Conservation (phyloP, 805 yeast genomes). For the Candida qinlingensis region DNA sequence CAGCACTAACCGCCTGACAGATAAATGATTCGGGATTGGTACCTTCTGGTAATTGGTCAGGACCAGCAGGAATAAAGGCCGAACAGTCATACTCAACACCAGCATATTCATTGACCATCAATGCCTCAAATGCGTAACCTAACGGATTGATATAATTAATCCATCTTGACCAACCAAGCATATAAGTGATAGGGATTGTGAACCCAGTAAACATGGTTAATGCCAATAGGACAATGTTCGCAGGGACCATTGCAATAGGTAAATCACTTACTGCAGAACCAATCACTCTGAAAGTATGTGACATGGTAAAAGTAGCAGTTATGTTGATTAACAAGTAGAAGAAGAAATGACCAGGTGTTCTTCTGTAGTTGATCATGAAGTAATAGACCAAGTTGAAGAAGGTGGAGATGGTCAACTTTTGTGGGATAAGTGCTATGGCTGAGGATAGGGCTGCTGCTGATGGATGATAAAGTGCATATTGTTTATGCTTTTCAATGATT, state of each 20-base stretch:
- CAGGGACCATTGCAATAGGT: conserved; percentile 54
- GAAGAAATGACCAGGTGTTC: conserved; percentile 52
- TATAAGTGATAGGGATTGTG: conserved; percentile 48
- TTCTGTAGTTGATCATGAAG: conserved; percentile 48
- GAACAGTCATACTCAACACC: conserved; percentile 43
- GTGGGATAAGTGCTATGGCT: conserved; percentile 53
- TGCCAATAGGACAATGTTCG: conserved; percentile 43
- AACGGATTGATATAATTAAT: conserved; percentile 56
- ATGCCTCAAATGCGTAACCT: conserved; percentile 51
- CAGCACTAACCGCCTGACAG: conserved; percentile 54
- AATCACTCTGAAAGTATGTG: conserved; percentile 49
- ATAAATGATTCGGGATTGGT: conserved; percentile 27
- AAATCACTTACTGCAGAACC: conserved; percentile 45
- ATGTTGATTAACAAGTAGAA: conserved; percentile 41
- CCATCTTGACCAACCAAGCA: conserved; percentile 66
- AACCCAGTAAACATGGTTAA: conserved; percentile 52
- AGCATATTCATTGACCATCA: conserved; percentile 53
- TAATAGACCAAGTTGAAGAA: conserved; percentile 47
- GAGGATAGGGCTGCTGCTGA: conserved; percentile 62
- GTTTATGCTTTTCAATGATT: conserved; percentile 53
- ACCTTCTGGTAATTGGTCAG: conserved; percentile 27
- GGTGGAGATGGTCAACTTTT: conserved; percentile 37
- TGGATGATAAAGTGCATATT: conserved; percentile 54
- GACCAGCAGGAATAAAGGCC: conserved; percentile 37
- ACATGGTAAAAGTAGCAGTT: conserved; percentile 45